These are phyloP conservation scores for Somion occarium DNA, from an alignment of 1,284 basidiomycete genomes.

Conservation along the genomic window DNA sequence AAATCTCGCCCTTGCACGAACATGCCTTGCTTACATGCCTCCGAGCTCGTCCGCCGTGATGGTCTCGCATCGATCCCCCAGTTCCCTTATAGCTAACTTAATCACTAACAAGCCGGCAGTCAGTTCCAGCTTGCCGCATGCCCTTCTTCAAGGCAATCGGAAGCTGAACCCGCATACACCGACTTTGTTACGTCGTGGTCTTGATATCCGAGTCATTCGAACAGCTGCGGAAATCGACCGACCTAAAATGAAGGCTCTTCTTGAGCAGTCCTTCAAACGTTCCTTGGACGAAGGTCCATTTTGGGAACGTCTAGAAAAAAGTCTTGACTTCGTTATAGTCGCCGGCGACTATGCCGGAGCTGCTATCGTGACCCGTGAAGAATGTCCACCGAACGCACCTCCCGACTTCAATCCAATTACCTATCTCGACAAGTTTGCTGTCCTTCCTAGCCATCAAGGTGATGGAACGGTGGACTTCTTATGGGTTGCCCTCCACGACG, in stretches of 20 bases:
- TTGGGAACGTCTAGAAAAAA: conserved; percentile 70
- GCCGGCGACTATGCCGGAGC: conserved; percentile 96
- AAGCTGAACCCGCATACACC: conserved; percentile 88
- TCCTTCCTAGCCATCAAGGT: conserved; percentile 91
- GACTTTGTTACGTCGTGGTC: conserved; percentile 86
- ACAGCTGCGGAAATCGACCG: conserved; percentile 65
- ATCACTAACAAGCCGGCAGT: conserved; percentile 99
- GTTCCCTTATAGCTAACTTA: conserved; percentile 92
- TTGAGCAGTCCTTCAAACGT: conserved; percentile 85
- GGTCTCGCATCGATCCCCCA: conserved; percentile 96
- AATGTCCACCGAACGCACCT: conserved; percentile 28
- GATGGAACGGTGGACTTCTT: conserved; percentile 99
- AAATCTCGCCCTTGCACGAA: conserved; percentile 85
- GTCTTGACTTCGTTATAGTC: conserved; percentile 91
- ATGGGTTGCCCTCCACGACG: conserved; percentile 98
- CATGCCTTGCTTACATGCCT: conserved; percentile 92
- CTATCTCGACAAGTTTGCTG: conserved; percentile 99
- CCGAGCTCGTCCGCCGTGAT: conserved; percentile 90
- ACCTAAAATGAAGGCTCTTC: conserved; percentile 70
- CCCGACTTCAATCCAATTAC: conserved; percentile 51
- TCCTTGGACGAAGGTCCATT: conserved; percentile 74
- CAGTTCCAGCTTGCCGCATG: conserved; percentile 92
- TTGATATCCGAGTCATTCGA: conserved; percentile 82
- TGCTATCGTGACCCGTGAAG: conserved; percentile 91
- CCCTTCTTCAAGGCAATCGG: conserved; percentile 80